phyloP scores from a whole-genome alignment of 2,329 filamentous ascomycete species.

The Colletotrichum australisinense region DNA sequence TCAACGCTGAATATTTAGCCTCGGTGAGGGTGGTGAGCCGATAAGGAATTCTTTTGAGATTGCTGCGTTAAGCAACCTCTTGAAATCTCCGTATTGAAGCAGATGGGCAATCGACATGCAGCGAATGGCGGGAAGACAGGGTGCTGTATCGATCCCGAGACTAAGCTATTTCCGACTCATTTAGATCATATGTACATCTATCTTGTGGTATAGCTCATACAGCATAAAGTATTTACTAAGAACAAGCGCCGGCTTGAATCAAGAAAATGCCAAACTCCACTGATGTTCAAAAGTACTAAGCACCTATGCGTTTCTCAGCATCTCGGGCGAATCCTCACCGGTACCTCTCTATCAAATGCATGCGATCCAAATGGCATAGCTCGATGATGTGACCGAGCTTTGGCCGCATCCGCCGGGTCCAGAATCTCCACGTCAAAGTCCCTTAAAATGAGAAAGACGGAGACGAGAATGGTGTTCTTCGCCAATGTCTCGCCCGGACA shows the following conservation, averaged over 20 bases:
- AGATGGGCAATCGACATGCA: not conserved
- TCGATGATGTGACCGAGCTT: not conserved
- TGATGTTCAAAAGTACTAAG: not conserved
- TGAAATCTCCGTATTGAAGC: not conserved
- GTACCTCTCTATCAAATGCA: constrained; percentile 10
- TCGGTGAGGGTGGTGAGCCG: not conserved
- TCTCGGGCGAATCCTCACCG: not conserved
- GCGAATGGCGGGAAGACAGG: no score
- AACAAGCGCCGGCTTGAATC: not conserved
- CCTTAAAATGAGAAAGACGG: not conserved
- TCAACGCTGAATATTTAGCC: not conserved
- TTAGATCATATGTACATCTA: not conserved
- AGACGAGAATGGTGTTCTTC: constrained; percentile 18
- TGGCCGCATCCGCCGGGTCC: not conserved
- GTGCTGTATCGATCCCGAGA: not conserved
- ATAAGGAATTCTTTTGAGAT: not conserved
- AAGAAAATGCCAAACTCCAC: not conserved
- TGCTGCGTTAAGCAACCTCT: not conserved
- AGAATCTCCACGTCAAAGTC: constrained; percentile 12
- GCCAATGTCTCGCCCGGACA: constrained; percentile 29
- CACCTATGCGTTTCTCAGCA: not conserved
- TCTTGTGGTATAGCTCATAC: no score
- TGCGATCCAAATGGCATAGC: constrained; percentile 26
- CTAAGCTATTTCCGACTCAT: not conserved
- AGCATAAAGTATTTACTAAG: not conserved